These are phyloP conservation scores for Eremomyces bilateralis DNA, from an alignment of 495 filamentous ascomycete species.

Conservation along the genomic window DNA sequence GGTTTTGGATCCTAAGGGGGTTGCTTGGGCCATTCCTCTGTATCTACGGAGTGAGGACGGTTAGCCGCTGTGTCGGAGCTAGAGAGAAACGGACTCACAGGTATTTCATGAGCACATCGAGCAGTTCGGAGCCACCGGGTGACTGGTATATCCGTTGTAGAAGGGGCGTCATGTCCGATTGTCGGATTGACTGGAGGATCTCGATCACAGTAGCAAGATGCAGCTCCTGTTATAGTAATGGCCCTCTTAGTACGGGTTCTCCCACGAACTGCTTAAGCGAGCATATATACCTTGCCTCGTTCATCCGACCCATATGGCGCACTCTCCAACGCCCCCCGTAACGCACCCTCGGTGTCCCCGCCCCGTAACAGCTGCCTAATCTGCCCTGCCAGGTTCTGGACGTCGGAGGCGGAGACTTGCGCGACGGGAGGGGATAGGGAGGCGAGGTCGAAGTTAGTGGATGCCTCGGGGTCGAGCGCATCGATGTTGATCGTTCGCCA, in stretches of 20 bases:
- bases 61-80: neutral
- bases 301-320: constrained; percentile 50
- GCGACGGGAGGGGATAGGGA: constrained; percentile 52
- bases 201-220: constrained; percentile 66
- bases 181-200: constrained; percentile 74
- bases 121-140: constrained; percentile 45
- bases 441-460: constrained; percentile 65
- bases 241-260: constrained; percentile 8
- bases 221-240: constrained; percentile 30
- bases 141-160: constrained; percentile 50
- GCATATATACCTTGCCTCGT: constrained; percentile 39
- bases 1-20: constrained; percentile 10
- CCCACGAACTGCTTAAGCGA: neutral
- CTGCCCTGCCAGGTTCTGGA: constrained; percentile 49
- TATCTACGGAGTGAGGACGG: constrained; percentile 26
- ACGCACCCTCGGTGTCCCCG: constrained; percentile 66
- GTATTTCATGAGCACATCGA: constrained; percentile 63
- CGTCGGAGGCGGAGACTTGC: constrained; percentile 44
- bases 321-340: constrained; percentile 58
- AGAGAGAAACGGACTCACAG: constrained; percentile 22
- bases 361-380: constrained; percentile 67
- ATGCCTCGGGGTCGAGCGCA: constrained; percentile 65
- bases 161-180: constrained; percentile 73
- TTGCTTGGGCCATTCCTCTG: constrained; percentile 49
- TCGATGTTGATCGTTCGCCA: constrained; percentile 94